phyloP scores from a whole-genome alignment of 208 protist genomes.

The Leishmania mexicana region DNA sequence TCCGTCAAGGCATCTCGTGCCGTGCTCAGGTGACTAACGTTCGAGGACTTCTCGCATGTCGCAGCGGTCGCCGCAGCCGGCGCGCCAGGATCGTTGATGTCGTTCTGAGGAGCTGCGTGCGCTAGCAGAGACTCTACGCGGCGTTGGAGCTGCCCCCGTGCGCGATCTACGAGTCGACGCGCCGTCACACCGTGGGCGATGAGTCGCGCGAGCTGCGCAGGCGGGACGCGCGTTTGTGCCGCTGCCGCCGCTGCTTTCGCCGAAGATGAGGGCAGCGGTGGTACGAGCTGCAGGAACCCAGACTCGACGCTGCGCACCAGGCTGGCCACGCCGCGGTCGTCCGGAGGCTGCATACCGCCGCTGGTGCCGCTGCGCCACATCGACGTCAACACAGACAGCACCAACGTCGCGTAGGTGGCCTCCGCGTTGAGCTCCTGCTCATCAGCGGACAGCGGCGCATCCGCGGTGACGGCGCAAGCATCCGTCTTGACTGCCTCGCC shows the following conservation, averaged over 20 bases:
- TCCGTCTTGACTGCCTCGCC: not conserved
- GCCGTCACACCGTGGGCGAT: slow-evolving; percentile 28
- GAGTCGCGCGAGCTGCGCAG: slow-evolving; percentile 20
- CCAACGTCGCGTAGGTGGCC: slow-evolving; percentile 22
- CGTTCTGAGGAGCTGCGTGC: not conserved
- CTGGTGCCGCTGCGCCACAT: slow-evolving; percentile 24
- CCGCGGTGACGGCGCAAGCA: not conserved
- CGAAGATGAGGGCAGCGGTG: not conserved
- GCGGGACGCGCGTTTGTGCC: not conserved
- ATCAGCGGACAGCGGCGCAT: not conserved
- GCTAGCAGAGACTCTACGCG: slow-evolving; percentile 27
- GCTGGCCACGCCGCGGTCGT: slow-evolving; percentile 16
- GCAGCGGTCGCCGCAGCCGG: not conserved
- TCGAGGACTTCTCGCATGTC: not conserved
- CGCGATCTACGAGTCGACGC: slow-evolving; percentile 24
- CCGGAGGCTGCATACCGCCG: slow-evolving; percentile 11
- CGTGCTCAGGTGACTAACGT: slow-evolving; percentile 5
- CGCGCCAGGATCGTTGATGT: not conserved
- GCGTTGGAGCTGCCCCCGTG: slow-evolving; percentile 13
- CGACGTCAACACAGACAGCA: slow-evolving; percentile 25
- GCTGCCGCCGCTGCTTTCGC: not conserved
- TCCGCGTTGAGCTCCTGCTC: slow-evolving; percentile 27
- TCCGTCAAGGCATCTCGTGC: slow-evolving; percentile 72
- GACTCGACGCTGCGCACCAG: slow-evolving; percentile 18
- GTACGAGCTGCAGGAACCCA: slow-evolving; percentile 31